Evolutionary conservation across 805 yeast species (phyloP).

Genomic region (Trichomonascus vanleenenianus): DNA sequence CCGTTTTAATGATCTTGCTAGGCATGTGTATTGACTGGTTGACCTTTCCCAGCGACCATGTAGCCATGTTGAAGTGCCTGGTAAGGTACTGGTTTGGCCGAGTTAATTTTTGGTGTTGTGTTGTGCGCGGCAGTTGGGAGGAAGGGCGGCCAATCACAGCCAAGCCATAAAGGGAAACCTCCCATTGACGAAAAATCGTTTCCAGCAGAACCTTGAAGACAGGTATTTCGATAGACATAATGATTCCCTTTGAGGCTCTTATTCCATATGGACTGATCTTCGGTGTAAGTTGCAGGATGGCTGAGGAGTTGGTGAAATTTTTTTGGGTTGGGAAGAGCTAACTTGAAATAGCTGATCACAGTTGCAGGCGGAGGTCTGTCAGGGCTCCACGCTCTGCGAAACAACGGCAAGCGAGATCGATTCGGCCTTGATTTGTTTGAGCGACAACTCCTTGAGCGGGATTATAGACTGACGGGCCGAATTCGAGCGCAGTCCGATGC

Average conservation of each 20-base stretch:
- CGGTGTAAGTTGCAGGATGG: conserved; percentile 32
- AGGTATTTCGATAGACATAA: conserved; percentile 3
- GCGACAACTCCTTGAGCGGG: conserved; percentile 49
- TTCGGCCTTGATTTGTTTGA: conserved; percentile 49
- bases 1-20: no score
- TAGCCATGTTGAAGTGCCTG: no score
- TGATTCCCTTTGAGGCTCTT: conserved; percentile 62
- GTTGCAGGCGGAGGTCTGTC: conserved; percentile 48
- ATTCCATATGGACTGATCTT: conserved; percentile 54
- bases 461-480: conserved; percentile 66
- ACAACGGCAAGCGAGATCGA: conserved; percentile 47
- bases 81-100: no score
- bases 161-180: no score
- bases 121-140: no score
- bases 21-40: no score
- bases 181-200: no score
- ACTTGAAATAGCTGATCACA: conserved; percentile 34
- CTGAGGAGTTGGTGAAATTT: neutral
- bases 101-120: no score
- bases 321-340: neutral
- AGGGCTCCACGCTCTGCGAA: conserved; percentile 36
- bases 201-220: no score
- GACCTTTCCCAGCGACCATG: no score
- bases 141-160: no score
- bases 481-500: conserved; percentile 59